phyloP scores from a whole-genome alignment of 2,329 filamentous ascomycete species.

The Talaromyces sp. region DNA sequence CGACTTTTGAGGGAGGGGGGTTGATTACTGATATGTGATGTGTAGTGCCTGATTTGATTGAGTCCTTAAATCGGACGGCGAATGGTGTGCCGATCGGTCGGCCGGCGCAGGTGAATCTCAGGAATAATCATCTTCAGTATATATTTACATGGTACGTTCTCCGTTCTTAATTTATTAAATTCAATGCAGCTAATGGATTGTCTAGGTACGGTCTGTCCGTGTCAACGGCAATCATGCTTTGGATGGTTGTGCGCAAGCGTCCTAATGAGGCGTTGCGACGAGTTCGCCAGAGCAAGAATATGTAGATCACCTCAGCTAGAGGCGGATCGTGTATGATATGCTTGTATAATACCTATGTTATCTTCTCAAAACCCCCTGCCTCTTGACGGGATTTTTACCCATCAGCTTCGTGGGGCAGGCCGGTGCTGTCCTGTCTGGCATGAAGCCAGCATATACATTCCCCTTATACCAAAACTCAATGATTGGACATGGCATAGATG shows the following conservation, averaged over 20 bases:
- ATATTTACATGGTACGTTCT: conserved; percentile 90
- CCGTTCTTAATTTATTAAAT: not conserved
- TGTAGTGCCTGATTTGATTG: conserved; percentile 73
- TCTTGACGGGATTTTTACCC: not conserved
- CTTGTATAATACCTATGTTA: not conserved
- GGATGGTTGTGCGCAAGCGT: conserved; percentile 89
- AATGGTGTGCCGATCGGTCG: conserved; percentile 88
- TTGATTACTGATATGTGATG: not conserved
- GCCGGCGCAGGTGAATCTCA: conserved; percentile 82
- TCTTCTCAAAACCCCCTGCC: not conserved
- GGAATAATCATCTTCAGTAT: conserved; percentile 97
- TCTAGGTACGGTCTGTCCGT: conserved; percentile 78
- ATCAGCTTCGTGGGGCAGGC: too few species aligned
- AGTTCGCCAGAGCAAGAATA: conserved; percentile 72
- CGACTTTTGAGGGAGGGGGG: too few species aligned
- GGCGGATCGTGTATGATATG: conserved; percentile 12
- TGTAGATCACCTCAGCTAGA: conserved; percentile 51
- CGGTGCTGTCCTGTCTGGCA: too few species aligned
- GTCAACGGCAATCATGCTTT: conserved; percentile 92
- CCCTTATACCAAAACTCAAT: too few species aligned
- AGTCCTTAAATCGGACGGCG: conserved; percentile 69
- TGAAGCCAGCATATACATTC: not conserved
- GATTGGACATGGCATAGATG: too few species aligned
- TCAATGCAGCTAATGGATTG: conserved; percentile 13
- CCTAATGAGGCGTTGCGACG: conserved; percentile 69